Evolutionary conservation across 345 rosid species (phyloP), one percentile per base, ranked within the genome.

Genomic region (Eucalyptus victrix): DNA sequence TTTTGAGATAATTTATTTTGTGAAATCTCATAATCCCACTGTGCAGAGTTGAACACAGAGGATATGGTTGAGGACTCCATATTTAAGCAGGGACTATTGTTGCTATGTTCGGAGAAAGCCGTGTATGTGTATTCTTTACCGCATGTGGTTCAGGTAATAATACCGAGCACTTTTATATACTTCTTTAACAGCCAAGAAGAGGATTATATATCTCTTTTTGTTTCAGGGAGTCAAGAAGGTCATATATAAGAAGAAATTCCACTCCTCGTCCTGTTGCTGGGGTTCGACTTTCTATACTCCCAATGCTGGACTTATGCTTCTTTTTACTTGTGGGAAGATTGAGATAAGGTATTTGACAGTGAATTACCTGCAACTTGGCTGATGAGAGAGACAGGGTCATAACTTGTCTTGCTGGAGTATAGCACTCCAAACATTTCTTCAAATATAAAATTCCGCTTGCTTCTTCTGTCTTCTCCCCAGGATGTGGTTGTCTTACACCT

Each of bases 41-140:
- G 47, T 40, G 42, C 85, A 76, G 85, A 76, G 24, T 76, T 76
- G 47, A 76, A 76, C 28, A 40, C 47, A 6, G 85, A 21, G 47
- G 85, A 76, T 23, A 40, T 40, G 85, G 85, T 87, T 54, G 98
- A 95, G 89, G 94, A 95, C 89, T 62, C 90, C 42, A 81, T 89
- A 15, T 80, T 89, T 69, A 96, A 93, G 92, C 96, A 96, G 91
- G 93, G 91, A 87, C 92, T 90, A 89, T 81, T 96, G 89, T 92
- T 97, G 89, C 40, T 96, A 65, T 97, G 99, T 90, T 96, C 96
- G 9, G 99, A 97, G 95, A 97, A 96, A 93, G 96, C 99, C 60
- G 94, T 92, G 76, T 97, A 97, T 89, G 89, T 95, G 87, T 97
- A 97, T 92, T 95, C 99, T 60, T 89, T 97, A 72, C 88, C 89